These are phyloP conservation scores for Clonostachys solani DNA, from an alignment of 2,329 filamentous ascomycete genomes.

Conservation along the genomic window DNA sequence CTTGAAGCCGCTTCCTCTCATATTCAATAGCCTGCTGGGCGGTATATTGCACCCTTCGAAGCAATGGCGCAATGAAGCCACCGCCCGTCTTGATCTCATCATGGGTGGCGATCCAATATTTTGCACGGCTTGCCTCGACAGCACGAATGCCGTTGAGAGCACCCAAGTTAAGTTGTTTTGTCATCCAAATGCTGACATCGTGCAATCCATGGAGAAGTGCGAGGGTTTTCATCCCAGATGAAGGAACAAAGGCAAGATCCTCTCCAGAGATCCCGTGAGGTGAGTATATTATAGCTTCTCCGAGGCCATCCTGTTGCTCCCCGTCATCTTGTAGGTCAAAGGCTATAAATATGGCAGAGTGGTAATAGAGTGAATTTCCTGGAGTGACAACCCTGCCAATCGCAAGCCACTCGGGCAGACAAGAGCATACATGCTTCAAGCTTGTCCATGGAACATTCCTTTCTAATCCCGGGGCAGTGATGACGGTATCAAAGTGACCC, in stretches of 20 bases:
- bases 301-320: constrained; percentile 5
- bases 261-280: constrained; percentile 54
- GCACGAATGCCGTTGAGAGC: constrained; percentile 56
- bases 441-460: constrained; percentile 8
- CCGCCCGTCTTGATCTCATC: constrained; percentile 58
- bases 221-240: constrained; percentile 41
- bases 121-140: constrained; percentile 44
- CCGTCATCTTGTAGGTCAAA: constrained; percentile 29
- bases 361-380: constrained; percentile 54
- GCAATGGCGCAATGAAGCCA: constrained; percentile 49
- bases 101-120: constrained; percentile 63
- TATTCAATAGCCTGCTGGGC: constrained; percentile 34
- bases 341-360: constrained; percentile 55
- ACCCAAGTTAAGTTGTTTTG: constrained; percentile 59
- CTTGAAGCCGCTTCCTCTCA: constrained; percentile 17
- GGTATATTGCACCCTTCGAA: constrained; percentile 37
- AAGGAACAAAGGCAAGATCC: constrained; percentile 34
- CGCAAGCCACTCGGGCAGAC: constrained; percentile 55
- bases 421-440: constrained; percentile 9
- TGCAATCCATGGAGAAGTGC: constrained; percentile 62
- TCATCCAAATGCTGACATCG: constrained; percentile 45
- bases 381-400: constrained; percentile 51
- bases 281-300: constrained; percentile 58
- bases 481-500: constrained; percentile 54
- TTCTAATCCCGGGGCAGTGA: constrained; percentile 41